phyloP scores from a whole-genome alignment of 495 filamentous ascomycete genomes.

The Aspergillus taichungensis region DNA sequence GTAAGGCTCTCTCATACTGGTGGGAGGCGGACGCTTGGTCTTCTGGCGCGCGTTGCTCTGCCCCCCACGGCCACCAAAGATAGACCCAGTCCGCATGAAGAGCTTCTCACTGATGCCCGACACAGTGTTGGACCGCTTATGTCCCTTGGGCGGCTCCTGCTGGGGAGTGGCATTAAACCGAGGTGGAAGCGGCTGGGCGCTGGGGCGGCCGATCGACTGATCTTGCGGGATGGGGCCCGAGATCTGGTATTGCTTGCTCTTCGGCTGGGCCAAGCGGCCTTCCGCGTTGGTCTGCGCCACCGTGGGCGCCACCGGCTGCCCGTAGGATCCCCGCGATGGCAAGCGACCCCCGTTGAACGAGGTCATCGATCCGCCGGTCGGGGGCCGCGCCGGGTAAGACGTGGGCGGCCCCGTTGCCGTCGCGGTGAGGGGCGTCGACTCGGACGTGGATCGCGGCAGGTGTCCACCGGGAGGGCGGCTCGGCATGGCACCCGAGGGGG shows the following conservation, averaged over 20 bases:
- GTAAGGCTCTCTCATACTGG: conserved; percentile 63
- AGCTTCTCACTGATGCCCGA: conserved; percentile 69
- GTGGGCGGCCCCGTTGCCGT: conserved; percentile 33
- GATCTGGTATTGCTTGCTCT: conserved; percentile 66
- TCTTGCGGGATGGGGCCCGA: conserved; percentile 59
- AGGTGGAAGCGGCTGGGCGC: conserved; percentile 39
- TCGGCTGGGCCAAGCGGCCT: conserved; percentile 82
- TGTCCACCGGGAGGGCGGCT: conserved; percentile 24
- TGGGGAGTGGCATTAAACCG: conserved; percentile 38
- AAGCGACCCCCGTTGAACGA: conserved; percentile 56
- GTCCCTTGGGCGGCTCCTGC: conserved; percentile 52
- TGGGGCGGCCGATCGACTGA: conserved; percentile 49
- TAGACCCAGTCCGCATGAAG: conserved; percentile 68
- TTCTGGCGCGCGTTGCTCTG: conserved; percentile 31
- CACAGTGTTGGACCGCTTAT: conserved; percentile 86
- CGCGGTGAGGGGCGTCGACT: conserved; percentile 42
- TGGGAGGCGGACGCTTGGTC: conserved; percentile 56
- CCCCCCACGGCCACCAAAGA: conserved; percentile 54
- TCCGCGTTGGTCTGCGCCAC: conserved; percentile 86
- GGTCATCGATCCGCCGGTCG: conserved; percentile 74
- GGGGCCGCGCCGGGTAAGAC: conserved; percentile 53
- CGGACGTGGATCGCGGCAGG: conserved; percentile 46
- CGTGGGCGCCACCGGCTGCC: conserved; percentile 77
- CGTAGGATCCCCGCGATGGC: conserved; percentile 77
- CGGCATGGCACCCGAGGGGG: background rate